These are phyloP conservation scores for Populus euphratica DNA, from an alignment of 345 rosid genomes.

Conservation along the genomic window DNA sequence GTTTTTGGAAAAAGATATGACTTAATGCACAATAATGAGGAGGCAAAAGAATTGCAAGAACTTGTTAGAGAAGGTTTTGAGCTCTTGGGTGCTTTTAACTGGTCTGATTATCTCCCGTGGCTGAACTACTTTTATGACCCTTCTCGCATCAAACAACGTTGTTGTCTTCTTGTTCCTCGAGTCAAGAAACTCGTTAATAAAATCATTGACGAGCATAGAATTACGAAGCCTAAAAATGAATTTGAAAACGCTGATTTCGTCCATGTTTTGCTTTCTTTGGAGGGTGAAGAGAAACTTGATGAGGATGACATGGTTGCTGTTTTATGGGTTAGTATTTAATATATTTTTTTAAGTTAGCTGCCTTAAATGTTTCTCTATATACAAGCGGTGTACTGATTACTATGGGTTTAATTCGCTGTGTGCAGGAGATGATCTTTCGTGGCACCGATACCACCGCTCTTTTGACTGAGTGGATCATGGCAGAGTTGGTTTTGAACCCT, in stretches of 20 bases:
- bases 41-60: slow-evolving; percentile 30
- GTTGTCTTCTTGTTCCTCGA: slow-evolving; percentile 42
- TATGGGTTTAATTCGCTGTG: background rate
- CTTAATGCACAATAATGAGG: background rate
- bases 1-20: slow-evolving; percentile 54
- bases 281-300: slow-evolving; percentile 38
- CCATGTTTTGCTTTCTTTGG: slow-evolving; percentile 47
- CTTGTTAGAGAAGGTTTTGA: slow-evolving; percentile 55
- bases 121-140: slow-evolving; percentile 44
- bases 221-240: background rate
- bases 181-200: slow-evolving; percentile 36
- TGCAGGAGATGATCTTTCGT: slow-evolving; percentile 57
- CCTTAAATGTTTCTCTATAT: too few relatives aligned
- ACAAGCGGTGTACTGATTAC: too few relatives aligned
- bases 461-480: slow-evolving; percentile 50
- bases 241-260: slow-evolving; percentile 39
- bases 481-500: slow-evolving; percentile 42
- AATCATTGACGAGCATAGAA: slow-evolving; percentile 38
- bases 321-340: slow-evolving; percentile 40
- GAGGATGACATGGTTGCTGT: slow-evolving; percentile 50
- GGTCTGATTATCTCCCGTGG: slow-evolving; percentile 58
- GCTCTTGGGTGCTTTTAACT: slow-evolving; percentile 56
- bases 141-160: slow-evolving; percentile 34
- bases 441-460: slow-evolving; percentile 56
- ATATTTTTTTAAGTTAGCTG: background rate